phyloP scores from a whole-genome alignment of 148 eudicot genomes.

The Heliosperma pusillum region DNA sequence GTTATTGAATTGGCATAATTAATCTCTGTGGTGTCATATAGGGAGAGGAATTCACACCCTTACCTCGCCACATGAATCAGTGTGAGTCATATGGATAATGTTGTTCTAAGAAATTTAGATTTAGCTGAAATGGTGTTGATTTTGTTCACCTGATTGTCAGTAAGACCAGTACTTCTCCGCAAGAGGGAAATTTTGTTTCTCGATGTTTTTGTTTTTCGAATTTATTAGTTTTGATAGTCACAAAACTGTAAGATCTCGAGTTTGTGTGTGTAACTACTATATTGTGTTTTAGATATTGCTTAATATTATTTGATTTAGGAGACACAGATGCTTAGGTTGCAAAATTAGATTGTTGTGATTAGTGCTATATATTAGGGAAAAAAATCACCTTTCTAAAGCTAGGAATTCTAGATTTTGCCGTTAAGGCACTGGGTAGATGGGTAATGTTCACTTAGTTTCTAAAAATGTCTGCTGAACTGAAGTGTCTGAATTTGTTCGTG shows the following conservation, averaged over 20 bases:
- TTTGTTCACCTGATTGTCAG: not conserved
- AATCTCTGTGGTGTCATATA: no score
- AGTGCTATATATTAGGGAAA: no score
- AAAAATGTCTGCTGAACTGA: not conserved
- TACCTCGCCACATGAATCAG: no score
- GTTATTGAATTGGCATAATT: no score
- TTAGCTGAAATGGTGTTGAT: not conserved
- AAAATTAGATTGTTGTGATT: not conserved
- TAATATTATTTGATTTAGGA: not conserved
- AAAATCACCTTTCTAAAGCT: no score
- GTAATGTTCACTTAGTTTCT: not conserved
- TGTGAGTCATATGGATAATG: not conserved
- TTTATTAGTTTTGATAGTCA: not conserved
- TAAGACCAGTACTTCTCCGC: no score
- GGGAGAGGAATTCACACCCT: no score
- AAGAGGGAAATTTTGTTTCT: not conserved
- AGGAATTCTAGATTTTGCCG: no score
- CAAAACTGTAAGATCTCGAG: not conserved
- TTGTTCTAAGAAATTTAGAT: no score
- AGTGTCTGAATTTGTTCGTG: constrained; percentile 1
- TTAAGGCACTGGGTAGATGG: no score
- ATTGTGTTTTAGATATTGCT: not conserved
- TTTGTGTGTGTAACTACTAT: no score
- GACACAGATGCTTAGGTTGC: not conserved
- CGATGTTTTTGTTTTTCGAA: not conserved